Conservation (phyloP, 2,329 filamentous ascomycete species). For the Stenocarpella maydis region DNA sequence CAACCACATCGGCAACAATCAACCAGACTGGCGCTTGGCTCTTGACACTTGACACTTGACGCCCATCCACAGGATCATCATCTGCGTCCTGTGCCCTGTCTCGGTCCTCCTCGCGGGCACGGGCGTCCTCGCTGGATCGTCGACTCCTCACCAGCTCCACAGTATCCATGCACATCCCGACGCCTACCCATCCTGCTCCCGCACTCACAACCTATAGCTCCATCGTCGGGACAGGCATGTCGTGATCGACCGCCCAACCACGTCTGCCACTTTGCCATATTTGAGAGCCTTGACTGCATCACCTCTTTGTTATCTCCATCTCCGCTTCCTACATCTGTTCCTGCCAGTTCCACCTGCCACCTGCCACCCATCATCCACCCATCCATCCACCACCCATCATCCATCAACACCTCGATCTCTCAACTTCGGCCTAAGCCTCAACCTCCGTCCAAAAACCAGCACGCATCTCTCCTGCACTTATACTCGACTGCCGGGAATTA, state of each 20-base stretch:
- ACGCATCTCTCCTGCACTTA: not conserved
- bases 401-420: not conserved
- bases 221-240: conserved; percentile 32
- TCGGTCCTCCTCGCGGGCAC: conserved; percentile 27
- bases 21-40: conserved; percentile 17
- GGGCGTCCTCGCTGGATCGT: conserved; percentile 28
- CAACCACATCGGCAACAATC: no score
- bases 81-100: not conserved
- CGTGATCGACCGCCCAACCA: conserved; percentile 36
- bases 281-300: conserved; percentile 23
- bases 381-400: not conserved
- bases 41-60: not conserved
- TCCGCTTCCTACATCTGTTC: conserved; percentile 24
- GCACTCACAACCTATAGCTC: conserved; percentile 25
- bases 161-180: conserved; percentile 33
- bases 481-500: not conserved
- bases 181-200: conserved; percentile 29
- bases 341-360: not conserved
- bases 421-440: not conserved
- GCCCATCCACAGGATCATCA: not conserved
- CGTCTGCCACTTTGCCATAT: conserved; percentile 23
- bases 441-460: not conserved
- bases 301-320: conserved; percentile 8
- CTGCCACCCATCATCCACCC: not conserved
- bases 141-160: conserved; percentile 36